Evolutionary conservation across 192 early-diverging fungal species (phyloP).

Genomic region (Backusella westeae): DNA sequence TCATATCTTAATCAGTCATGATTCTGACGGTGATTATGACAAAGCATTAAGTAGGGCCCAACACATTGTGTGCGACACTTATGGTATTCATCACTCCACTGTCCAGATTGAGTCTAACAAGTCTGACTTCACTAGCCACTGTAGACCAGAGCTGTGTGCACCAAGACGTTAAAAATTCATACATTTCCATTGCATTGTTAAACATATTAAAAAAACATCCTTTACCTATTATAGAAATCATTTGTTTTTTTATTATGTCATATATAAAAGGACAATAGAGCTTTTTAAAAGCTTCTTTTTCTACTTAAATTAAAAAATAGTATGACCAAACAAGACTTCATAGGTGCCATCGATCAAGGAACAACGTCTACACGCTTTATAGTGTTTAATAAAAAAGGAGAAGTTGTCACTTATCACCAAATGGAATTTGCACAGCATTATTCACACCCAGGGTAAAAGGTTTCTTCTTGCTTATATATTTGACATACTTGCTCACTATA

Average conservation of each 20-base stretch:
- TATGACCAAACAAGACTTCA: constrained; percentile 32
- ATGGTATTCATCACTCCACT: constrained; percentile 54
- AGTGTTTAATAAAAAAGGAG: constrained; percentile 75
- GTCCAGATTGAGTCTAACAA: constrained; percentile 47
- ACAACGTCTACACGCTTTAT: constrained; percentile 91
- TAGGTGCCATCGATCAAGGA: constrained; percentile 92
- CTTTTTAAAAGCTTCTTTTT: neutral
- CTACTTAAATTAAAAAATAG: neutral
- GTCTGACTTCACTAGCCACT: constrained; percentile 43
- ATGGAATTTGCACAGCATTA: constrained; percentile 75
- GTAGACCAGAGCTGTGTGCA: constrained; percentile 45
- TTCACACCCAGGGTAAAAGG: constrained; percentile 63
- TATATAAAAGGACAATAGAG: neutral
- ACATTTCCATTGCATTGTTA: neutral
- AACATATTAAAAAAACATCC: neutral
- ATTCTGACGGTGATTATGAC: constrained; percentile 35
- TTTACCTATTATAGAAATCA: neutral
- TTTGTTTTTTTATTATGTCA: neutral
- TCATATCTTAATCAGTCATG: constrained; percentile 26
- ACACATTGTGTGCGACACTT: constrained; percentile 46
- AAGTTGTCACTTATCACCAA: constrained; percentile 70
- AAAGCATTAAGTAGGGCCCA: constrained; percentile 46
- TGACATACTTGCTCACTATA: neutral
- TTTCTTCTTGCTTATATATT: neutral
- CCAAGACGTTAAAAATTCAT: neutral